Base-by-base conservation (phyloP, 306 rosid species). In the Lathyrus aphaca region DNA sequence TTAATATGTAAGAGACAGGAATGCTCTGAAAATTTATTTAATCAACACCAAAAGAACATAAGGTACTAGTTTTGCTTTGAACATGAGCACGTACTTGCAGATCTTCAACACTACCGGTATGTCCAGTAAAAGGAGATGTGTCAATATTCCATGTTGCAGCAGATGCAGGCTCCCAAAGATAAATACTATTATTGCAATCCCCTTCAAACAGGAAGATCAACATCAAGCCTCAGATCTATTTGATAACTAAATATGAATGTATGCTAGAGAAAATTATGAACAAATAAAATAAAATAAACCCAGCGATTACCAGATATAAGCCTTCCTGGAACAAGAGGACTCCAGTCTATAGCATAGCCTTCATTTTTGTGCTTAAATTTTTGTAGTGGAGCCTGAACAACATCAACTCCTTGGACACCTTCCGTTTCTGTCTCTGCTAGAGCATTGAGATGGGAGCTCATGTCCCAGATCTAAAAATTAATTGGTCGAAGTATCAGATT, bases 261-360 rank as follows among this genome's bases (percentile, higher is more conserved):
- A 56, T 43, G 57, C 51, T 56, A 44, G 51, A 54, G 43, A 46
- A 49, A 45, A n/a, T 32, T 15, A 54, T 10, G 64, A 18, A 53
- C 72, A 35, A 75, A 48, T 39, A 14, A 40, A 56, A 18, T 70
- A 29, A 48, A 7, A 42, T 19, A 29, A 15, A 63, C 48, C 17
- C 18, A 19, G 62, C 16, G 10, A 50, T 51, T 87, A 90, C 98
- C 98, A 64, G 97, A 90, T 44, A 87, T 71, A 69, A 94, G 92
- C 87, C 96, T 85, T 78, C 97, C 96, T 39, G 86, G 80, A 37
- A 75, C 84, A 74, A 81, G 74, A 60, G 92, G 96, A 79, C 84
- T 94, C 98, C 97, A 90, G 82, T 94, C 97, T 54, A 94, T 74
- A 46, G 97, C 96, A 71, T 82, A 94, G 65, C 98, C 98, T 87